Base-by-base conservation (phyloP, 2,329 filamentous ascomycete species). In the Didymella glomerata region DNA sequence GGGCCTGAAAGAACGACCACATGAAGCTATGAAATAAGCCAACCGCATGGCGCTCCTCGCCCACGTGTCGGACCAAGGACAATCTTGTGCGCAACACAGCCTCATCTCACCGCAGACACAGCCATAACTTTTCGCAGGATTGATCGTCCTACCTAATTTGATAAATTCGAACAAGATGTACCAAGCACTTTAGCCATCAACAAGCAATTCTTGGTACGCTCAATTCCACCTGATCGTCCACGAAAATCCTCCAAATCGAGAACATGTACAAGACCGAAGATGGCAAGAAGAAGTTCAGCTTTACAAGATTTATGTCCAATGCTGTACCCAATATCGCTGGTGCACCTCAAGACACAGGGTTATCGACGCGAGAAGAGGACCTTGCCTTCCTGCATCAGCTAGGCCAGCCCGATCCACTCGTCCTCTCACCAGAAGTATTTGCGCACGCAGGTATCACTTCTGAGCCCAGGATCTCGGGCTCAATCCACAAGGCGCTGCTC, bases 251-350 rank as follows among this genome's bases (percentile, higher is more conserved):
- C n/a, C 38, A 14, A 24, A 14, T 7, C 27, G 14, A 36, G 4
- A 16, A 16, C 4, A 57, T 57, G 54, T 57, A 52, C 44, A 57
- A 44, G 25, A 57, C 54, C 16, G 34, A 52, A 27, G 36, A 22
- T 4, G 48, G 54, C 16, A 30, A 48, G 27, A 52, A 34, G 44
- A 52, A 57, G 44, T 57, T 57, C 36, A 57, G 54, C 54, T 57
- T 57, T 48, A 57, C 54, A 9, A 25, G 36, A 9, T 52, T 57
- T 36, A 57, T 57, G 44, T 52, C 54, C 0, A 57, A 57, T 18
- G 36, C 54, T 2, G 36, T 57, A 9, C 54, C 48, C 0, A 57
- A 52, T n/a, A 52, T 52, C 6, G 48, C 48, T 2, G 48, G 54
- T n/a, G 27, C 48, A 52, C n/a, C 54, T 25, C 54, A 48, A 18